Evolutionary conservation across 73 alveolate species (phyloP).

Genomic region (Effrenium voratum): DNA sequence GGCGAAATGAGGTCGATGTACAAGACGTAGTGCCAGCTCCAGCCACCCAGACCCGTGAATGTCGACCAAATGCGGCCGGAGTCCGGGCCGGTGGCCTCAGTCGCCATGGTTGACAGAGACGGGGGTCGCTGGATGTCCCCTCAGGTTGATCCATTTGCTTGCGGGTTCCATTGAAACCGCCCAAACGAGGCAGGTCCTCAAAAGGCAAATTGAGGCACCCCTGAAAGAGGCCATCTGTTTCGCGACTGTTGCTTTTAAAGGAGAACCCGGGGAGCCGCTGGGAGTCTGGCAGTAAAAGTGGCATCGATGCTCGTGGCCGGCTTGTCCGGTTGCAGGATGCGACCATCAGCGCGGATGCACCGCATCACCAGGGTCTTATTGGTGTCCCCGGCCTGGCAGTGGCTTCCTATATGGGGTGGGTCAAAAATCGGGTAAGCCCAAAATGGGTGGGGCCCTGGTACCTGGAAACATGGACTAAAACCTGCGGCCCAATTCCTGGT

Average conservation of each 20-base stretch:
- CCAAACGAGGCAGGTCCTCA: too few relatives aligned
- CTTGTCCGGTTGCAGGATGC: slow-evolving; percentile 72
- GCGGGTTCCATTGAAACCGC: too few relatives aligned
- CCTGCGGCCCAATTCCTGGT: too few relatives aligned
- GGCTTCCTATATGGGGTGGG: too few relatives aligned
- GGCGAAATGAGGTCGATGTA: slow-evolving; percentile 23
- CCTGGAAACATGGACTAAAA: too few relatives aligned
- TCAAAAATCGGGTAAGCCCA: too few relatives aligned
- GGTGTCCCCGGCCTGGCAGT: slow-evolving; percentile 47
- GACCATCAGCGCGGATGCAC: slow-evolving; percentile 54
- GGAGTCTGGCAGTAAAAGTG: neutral
- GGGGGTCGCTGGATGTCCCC: neutral
- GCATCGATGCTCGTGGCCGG: slow-evolving; percentile 89
- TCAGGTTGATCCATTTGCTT: neutral
- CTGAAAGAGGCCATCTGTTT: too few relatives aligned
- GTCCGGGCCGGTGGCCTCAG: too few relatives aligned
- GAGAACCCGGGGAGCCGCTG: too few relatives aligned
- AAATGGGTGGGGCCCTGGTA: too few relatives aligned
- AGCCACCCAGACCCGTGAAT: neutral
- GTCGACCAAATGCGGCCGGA: neutral
- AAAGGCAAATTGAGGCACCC: too few relatives aligned
- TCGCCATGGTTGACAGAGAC: neutral
- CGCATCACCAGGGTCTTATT: slow-evolving; percentile 29
- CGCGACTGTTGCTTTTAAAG: too few relatives aligned
- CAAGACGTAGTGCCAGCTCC: slow-evolving; percentile 38